Conservation (phyloP, 2,329 filamentous ascomycete genomes). For the Curvularia verruculosa region DNA sequence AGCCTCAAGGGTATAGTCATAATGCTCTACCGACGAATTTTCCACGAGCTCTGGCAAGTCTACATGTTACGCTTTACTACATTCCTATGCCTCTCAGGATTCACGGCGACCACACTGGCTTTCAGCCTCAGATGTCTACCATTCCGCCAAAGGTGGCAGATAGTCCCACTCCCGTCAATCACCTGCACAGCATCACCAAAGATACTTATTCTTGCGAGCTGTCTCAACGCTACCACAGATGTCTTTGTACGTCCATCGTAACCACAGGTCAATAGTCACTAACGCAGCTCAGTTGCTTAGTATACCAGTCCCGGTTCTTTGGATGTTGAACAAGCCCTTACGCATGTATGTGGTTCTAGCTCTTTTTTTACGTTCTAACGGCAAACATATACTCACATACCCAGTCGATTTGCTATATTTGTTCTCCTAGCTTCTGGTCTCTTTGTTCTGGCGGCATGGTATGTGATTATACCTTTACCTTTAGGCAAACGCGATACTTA, state of each 20-base stretch:
- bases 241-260: neutral
- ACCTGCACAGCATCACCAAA: neutral
- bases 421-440: neutral
- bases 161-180: neutral
- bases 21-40: neutral
- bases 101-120: neutral
- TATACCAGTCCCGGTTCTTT: neutral
- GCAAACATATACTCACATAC: neutral
- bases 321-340: neutral
- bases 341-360: neutral
- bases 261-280: neutral
- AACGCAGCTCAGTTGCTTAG: neutral
- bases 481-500: neutral
- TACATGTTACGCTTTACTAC: neutral
- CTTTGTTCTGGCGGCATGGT: neutral
- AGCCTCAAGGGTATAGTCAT: neutral
- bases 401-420: neutral
- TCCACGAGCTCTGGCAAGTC: neutral
- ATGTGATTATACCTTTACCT: neutral
- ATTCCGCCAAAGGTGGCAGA: neutral
- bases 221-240: neutral
- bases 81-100: neutral
- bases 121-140: neutral
- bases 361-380: too few relatives aligned
- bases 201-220: conserved; percentile 1